A percentile compares a stretch with the other conserved stretches of the same genome.
These are phyloP conservation scores for Mycosphaerella arachidis DNA, from an alignment of 2,329 filamentous ascomycete genomes.

Conservation along the genomic window DNA sequence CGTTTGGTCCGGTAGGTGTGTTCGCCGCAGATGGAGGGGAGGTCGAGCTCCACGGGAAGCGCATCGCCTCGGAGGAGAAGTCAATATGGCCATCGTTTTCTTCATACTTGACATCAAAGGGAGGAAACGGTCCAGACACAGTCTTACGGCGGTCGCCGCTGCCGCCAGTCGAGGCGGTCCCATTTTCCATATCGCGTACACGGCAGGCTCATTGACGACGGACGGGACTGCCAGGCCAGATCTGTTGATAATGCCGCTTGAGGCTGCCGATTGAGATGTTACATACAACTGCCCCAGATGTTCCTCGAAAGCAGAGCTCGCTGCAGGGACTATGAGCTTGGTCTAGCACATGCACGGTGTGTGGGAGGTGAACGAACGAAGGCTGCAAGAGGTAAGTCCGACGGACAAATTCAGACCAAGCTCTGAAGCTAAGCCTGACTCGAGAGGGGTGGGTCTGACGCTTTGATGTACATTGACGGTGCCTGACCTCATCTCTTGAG, in stretches of 20 bases:
- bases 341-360: not conserved
- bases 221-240: conserved; percentile 5
- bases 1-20: conserved; percentile 13
- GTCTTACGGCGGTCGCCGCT: conserved; percentile 23
- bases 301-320: not conserved
- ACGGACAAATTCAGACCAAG: not conserved
- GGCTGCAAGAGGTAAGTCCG: no score
- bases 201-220: conserved; percentile 16
- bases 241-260: not conserved
- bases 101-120: conserved; percentile 8
- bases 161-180: conserved; percentile 28
- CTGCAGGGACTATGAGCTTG: not conserved
- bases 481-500: no score
- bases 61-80: conserved; percentile 20
- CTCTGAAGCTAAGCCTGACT: no score
- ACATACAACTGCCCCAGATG: not conserved
- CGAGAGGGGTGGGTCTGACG: no score
- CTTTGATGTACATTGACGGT: no score
- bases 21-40: conserved; percentile 22
- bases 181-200: conserved; percentile 24
- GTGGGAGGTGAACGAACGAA: not conserved
- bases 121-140: conserved; percentile 18
- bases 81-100: conserved; percentile 13
- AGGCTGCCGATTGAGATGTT: not conserved
- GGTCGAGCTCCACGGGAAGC: conserved; percentile 26